Conservation (phyloP, 108 stramenopile genomes). For the Skeletonema grethae region DNA sequence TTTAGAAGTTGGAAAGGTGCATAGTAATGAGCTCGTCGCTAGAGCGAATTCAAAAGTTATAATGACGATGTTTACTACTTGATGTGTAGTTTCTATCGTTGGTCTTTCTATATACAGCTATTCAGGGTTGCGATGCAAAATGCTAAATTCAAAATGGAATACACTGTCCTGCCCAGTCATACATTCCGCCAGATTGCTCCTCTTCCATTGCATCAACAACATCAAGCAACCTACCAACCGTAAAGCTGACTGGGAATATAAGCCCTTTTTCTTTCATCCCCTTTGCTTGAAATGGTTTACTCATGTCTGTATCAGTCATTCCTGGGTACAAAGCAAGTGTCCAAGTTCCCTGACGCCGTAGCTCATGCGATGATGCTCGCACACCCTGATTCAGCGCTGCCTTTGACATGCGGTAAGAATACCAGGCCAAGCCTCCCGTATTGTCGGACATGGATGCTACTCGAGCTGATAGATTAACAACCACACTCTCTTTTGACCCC, state of each 20-base stretch:
- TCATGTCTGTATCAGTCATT: conserved; percentile 74
- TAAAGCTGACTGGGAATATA: conserved; percentile 47
- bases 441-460: conserved; percentile 74
- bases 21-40: neutral
- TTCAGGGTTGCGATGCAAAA: no score
- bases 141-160: conserved; percentile 4
- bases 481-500: conserved; percentile 40
- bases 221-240: conserved; percentile 40
- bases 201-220: conserved; percentile 44
- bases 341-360: conserved; percentile 54
- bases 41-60: neutral
- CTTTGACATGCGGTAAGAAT: conserved; percentile 77
- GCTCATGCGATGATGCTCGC: conserved; percentile 55
- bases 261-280: conserved; percentile 42
- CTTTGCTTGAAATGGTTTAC: conserved; percentile 59
- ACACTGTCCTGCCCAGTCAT: conserved; percentile 35
- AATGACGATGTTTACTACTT: neutral
- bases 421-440: conserved; percentile 66
- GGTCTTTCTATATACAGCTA: neutral
- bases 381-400: conserved; percentile 67
- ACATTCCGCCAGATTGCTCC: conserved; percentile 43
- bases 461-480: conserved; percentile 67
- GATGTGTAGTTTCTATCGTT: neutral
- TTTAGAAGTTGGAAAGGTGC: conserved; percentile 34
- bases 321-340: conserved; percentile 70